Evolutionary conservation across 2,329 filamentous ascomycete species (phyloP).

Genomic region (Colletotrichum sp.): DNA sequence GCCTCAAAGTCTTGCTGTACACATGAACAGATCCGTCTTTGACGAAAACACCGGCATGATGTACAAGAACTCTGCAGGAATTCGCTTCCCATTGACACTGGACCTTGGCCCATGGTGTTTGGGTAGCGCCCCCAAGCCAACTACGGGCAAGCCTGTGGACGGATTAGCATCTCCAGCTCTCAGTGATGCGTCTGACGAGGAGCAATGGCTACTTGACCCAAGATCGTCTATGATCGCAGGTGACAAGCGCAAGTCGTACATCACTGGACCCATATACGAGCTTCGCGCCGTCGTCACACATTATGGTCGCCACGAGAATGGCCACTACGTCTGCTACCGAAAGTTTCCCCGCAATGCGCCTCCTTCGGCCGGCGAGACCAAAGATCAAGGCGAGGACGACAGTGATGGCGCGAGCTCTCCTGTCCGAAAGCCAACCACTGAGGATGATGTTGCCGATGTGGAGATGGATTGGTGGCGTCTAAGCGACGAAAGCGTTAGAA

Average conservation of each 20-base stretch:
- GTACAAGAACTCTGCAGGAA: constrained; percentile 82
- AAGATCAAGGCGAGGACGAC: constrained; percentile 30
- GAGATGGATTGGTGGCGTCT: constrained; percentile 82
- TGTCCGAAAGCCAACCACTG: constrained; percentile 18
- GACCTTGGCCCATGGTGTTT: constrained; percentile 88
- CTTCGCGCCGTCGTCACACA: constrained; percentile 87
- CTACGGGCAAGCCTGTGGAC: constrained; percentile 25
- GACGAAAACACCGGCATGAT: constrained; percentile 81
- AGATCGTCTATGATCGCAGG: constrained; percentile 75
- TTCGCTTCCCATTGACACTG: constrained; percentile 76
- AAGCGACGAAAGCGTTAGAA: constrained; percentile 84
- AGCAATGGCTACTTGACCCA: constrained; percentile 75
- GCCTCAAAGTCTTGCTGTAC: constrained; percentile 80
- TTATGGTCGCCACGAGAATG: constrained; percentile 89
- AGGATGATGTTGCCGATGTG: constrained; percentile 26
- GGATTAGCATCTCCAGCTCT: not conserved
- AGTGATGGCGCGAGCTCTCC: constrained; percentile 20
- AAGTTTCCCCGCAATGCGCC: constrained; percentile 58
- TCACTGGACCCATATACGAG: constrained; percentile 71
- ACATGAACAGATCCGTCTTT: constrained; percentile 92
- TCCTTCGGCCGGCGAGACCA: constrained; percentile 22
- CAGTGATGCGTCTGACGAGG: constrained; percentile 38
- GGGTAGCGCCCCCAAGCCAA: constrained; percentile 54
- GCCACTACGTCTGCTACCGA: constrained; percentile 92
- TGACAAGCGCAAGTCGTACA: constrained; percentile 51